Conservation (phyloP, 495 filamentous ascomycete genomes). For the Bryoglossum gracile region DNA sequence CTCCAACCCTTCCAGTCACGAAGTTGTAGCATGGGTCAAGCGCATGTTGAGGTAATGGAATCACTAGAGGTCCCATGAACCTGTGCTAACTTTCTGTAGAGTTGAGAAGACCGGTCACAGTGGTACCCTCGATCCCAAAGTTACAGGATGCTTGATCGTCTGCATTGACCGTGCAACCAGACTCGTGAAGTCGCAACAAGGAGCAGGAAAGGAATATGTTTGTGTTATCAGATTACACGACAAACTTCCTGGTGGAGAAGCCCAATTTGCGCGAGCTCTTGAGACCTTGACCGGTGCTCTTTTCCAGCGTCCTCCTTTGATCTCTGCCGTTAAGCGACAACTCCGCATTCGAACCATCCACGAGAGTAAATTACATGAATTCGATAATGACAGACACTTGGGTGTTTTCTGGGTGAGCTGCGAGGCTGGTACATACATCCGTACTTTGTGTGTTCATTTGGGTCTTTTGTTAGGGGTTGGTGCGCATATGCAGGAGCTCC, state of each 20-base stretch:
- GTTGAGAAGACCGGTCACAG: slow-evolving; percentile 97
- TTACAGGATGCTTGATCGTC: slow-evolving; percentile 91
- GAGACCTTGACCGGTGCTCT: slow-evolving; percentile 93
- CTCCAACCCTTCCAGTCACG: slow-evolving; percentile 94
- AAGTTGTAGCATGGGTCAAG: slow-evolving; percentile 99
- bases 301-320: slow-evolving; percentile 94
- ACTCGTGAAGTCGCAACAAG: slow-evolving; percentile 96
- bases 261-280: slow-evolving; percentile 80
- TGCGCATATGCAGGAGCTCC: slow-evolving; percentile 97
- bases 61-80: not conserved
- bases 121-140: slow-evolving; percentile 92
- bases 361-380: slow-evolving; percentile 90
- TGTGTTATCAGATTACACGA: slow-evolving; percentile 89
- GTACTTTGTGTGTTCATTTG: slow-evolving; percentile 94
- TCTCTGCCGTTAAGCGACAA: slow-evolving; percentile 97
- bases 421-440: slow-evolving; percentile 96
- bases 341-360: slow-evolving; percentile 95
- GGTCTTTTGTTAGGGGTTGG: slow-evolving; percentile 89
- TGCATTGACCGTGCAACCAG: slow-evolving; percentile 94
- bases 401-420: slow-evolving; percentile 99
- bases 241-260: slow-evolving; percentile 81
- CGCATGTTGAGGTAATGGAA: slow-evolving; percentile 71
- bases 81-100: slow-evolving; percentile 35
- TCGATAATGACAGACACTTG: slow-evolving; percentile 95
- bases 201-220: slow-evolving; percentile 74